Conservation (phyloP, 306 rosid species). For the Gastrolobium bilobum region DNA sequence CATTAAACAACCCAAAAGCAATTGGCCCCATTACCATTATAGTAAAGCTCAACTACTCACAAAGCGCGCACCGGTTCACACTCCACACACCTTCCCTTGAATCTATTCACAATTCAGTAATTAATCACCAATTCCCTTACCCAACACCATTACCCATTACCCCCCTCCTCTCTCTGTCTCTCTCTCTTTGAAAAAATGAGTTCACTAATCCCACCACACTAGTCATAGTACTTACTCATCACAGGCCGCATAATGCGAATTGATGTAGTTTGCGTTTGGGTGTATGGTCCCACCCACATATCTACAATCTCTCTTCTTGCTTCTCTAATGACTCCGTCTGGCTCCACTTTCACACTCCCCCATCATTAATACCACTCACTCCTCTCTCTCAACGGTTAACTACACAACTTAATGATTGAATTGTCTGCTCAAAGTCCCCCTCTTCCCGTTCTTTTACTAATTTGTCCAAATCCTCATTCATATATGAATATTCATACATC, state of each 20-base stretch:
- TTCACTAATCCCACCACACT: conserved; percentile 22
- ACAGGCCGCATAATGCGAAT: conserved; percentile 22
- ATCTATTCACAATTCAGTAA: neutral
- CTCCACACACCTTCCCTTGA: neutral
- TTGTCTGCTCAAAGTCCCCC: conserved; percentile 1
- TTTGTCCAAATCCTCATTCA: conserved; percentile 15
- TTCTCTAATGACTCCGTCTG: conserved; percentile 42
- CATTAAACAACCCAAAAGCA: conserved; percentile 24
- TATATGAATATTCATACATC: neutral
- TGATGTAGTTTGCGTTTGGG: neutral
- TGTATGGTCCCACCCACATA: conserved; percentile 39
- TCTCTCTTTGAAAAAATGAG: neutral
- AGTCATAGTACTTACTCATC: conserved; percentile 5
- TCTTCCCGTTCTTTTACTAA: conserved; percentile 5
- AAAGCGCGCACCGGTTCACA: neutral
- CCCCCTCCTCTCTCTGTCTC: too few relatives aligned
- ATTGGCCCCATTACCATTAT: conserved; percentile 17
- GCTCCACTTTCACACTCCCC: conserved; percentile 50
- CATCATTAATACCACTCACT: conserved; percentile 62
- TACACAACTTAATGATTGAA: conserved; percentile 32
- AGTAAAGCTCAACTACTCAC: neutral
- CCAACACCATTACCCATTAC: too few relatives aligned
- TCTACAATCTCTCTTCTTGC: conserved; percentile 45
- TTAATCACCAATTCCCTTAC: conserved; percentile 6
- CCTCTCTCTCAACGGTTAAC: conserved; percentile 28